Evolutionary conservation across 768 basidiomycete species (phyloP), one percentile per base, ranked within the genome.

Genomic region (Panus rudis): DNA sequence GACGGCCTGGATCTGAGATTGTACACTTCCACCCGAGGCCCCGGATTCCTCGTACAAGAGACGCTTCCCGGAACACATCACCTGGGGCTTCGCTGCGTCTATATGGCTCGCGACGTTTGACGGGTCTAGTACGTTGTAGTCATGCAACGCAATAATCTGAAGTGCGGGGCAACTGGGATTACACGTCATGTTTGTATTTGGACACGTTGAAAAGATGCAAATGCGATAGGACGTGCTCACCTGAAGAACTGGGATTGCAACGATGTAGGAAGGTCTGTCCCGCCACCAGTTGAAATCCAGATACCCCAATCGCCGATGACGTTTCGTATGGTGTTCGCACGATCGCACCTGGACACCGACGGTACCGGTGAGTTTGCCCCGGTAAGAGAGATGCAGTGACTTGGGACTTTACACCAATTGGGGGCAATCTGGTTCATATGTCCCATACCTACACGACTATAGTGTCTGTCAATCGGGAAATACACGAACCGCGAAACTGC

Each of bases 1-100:
- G n/a, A 48, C 46, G 5, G 33, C 35, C 27, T 48, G 43, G 33
- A 48, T 43, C 10, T 35, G 25, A 38, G 38, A 32, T 30, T 48
- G 46, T 26, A 43, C 44, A 31, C 19, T 48, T 21, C 20, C 20
- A n/a, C 46, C 46, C 10, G 27, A 19, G 3, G 46, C 46, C 23
- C 46, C 46, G 19, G 44, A 48, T 22, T 48, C 46, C 33, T 48
- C 46, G 34, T 48, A 48, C 14, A 48, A 20, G 16, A 48, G 26
- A 21, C 46, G 46, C 42, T 48, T 28, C 8, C 46, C 46, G 16
- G 42, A 48, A 13, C 33, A 21, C 16, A 48, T 14, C 3, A 31
- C 46, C 4, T 19, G 31, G 11, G 46, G 25, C 26, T 48, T 48
- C 37, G 30, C 42, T 8, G 32, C 16, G 42, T 48, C 42, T 11